Conservation (phyloP, 169 alveolate genomes). For the Plasmodium knowlesi region DNA sequence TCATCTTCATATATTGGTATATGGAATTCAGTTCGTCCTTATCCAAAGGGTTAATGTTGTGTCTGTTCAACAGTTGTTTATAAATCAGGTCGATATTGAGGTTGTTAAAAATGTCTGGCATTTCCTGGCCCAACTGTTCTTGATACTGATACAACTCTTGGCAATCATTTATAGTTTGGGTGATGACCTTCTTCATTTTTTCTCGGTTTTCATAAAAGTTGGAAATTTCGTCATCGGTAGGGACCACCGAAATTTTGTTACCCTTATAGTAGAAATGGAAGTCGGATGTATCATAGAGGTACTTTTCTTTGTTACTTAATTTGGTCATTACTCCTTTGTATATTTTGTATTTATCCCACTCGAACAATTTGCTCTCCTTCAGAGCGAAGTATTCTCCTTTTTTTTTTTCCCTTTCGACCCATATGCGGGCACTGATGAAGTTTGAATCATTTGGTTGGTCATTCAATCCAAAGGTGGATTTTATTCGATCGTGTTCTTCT, state of each 20-base stretch:
- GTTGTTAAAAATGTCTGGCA: slow-evolving; percentile 50
- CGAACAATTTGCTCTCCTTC: slow-evolving; percentile 85
- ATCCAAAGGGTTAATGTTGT: slow-evolving; percentile 58
- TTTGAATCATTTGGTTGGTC: slow-evolving; percentile 88
- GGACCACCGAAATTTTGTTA: slow-evolving; percentile 80
- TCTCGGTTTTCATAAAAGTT: slow-evolving; percentile 78
- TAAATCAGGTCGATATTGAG: slow-evolving; percentile 52
- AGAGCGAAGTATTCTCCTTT: slow-evolving; percentile 90
- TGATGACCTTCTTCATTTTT: slow-evolving; percentile 76
- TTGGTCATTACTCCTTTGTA: slow-evolving; percentile 77
- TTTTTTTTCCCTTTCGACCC: slow-evolving; percentile 84
- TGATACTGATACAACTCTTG: slow-evolving; percentile 68
- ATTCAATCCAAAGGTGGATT: slow-evolving; percentile 82
- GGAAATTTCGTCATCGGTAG: slow-evolving; percentile 81
- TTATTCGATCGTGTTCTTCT: slow-evolving; percentile 72
- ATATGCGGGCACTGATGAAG: slow-evolving; percentile 82
- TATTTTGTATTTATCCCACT: slow-evolving; percentile 86
- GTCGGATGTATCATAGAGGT: slow-evolving; percentile 80
- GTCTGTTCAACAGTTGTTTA: slow-evolving; percentile 61
- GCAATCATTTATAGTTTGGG: slow-evolving; percentile 46
- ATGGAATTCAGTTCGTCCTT: slow-evolving; percentile 32
- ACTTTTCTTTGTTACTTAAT: slow-evolving; percentile 79
- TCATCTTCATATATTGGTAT: slow-evolving; percentile 31
- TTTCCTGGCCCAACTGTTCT: slow-evolving; percentile 51
- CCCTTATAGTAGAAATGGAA: slow-evolving; percentile 84